A percentile compares a stretch with the other conserved stretches of the same genome.
These are phyloP conservation scores for Ammopiptanthus mongolicus DNA, from an alignment of 306 rosid genomes.

Conservation along the genomic window DNA sequence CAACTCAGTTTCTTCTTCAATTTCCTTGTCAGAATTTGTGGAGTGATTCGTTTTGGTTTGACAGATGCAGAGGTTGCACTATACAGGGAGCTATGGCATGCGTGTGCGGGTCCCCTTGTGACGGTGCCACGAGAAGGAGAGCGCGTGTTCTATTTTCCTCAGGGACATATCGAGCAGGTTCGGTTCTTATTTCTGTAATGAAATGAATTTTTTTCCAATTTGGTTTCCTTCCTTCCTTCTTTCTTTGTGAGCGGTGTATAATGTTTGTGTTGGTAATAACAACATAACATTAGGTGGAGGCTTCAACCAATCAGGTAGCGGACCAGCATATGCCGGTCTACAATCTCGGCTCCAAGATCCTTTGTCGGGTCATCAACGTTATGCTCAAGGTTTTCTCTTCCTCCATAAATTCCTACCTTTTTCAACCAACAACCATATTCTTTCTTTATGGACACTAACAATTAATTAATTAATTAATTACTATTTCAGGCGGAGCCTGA, in stretches of 20 bases:
- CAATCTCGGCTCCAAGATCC: conserved; percentile 74
- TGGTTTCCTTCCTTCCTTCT: background rate
- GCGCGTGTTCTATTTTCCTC: conserved; percentile 92
- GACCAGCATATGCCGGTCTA: conserved; percentile 89
- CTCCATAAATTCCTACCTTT: background rate
- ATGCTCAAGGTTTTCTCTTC: conserved; percentile 44
- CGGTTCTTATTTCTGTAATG: no score
- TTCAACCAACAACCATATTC: background rate
- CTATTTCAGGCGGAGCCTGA: conserved; percentile 78
- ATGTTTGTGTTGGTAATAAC: background rate
- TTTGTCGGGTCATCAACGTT: conserved; percentile 81
- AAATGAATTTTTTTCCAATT: no score
- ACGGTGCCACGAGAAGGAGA: conserved; percentile 79
- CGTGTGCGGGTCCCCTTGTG: conserved; percentile 97
- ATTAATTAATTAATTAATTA: background rate
- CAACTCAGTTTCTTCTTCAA: background rate
- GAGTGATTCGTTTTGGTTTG: background rate
- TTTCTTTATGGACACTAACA: background rate
- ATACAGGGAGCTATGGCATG: conserved; percentile 89
- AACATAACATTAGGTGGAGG: conserved; percentile 65
- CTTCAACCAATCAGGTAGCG: conserved; percentile 88
- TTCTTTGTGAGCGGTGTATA: background rate
- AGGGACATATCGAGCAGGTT: conserved; percentile 97
- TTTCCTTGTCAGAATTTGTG: background rate
- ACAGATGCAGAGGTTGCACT: conserved; percentile 76